Evolutionary conservation across 805 yeast species (phyloP).

Genomic region (Saccharomyces jurei): DNA sequence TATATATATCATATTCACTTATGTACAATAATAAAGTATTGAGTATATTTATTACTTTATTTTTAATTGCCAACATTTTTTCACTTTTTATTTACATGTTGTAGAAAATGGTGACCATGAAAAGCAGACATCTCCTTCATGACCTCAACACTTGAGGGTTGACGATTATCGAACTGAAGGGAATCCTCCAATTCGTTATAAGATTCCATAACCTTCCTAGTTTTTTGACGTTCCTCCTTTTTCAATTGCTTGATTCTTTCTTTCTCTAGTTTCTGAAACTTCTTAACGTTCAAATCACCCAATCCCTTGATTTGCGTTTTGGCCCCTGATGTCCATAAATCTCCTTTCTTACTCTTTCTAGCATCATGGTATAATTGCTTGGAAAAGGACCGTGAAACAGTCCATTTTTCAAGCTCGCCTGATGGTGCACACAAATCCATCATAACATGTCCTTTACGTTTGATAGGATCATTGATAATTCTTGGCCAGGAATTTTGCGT

Average conservation of each 20-base stretch:
- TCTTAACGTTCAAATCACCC: conserved; percentile 19
- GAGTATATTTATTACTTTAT: neutral
- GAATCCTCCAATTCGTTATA: conserved; percentile 11
- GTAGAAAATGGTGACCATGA: conserved; percentile 7
- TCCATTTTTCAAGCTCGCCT: conserved; percentile 82
- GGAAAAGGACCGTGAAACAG: conserved; percentile 69
- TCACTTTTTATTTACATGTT: neutral
- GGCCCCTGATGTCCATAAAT: conserved; percentile 72
- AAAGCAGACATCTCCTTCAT: conserved; percentile 6
- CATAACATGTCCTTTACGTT: conserved; percentile 74
- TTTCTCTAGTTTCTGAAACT: conserved; percentile 22
- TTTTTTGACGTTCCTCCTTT: conserved; percentile 12
- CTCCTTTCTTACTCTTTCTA: conserved; percentile 76
- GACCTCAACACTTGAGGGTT: neutral
- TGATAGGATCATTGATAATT: conserved; percentile 59
- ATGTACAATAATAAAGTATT: conserved; percentile 1
- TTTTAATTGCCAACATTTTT: neutral
- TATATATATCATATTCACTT: conserved; percentile 1
- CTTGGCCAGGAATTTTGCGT: conserved; percentile 55
- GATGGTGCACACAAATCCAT: conserved; percentile 72
- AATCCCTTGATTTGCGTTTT: conserved; percentile 39
- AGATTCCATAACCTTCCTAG: conserved; percentile 13
- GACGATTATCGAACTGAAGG: neutral
- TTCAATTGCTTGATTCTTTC: conserved; percentile 16
- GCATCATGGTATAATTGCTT: conserved; percentile 82